phyloP scores from a whole-genome alignment of 768 basidiomycete genomes.

The Suillus fuscotomentosus region DNA sequence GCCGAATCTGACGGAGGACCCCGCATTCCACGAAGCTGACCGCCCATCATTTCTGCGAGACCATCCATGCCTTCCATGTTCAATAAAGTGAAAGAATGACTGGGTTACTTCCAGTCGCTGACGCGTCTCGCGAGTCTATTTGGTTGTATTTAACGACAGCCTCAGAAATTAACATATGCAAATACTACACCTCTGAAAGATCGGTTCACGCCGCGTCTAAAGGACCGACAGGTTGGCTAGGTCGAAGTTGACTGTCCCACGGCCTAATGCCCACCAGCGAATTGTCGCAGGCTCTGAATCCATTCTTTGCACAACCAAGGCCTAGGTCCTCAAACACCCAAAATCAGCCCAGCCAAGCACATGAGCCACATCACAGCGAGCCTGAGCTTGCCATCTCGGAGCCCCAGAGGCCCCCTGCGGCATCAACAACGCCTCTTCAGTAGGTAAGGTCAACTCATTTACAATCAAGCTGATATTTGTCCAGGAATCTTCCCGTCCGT shows the following conservation, averaged over 20 bases:
- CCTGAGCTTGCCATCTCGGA: constrained; percentile 60
- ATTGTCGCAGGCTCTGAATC: constrained; percentile 78
- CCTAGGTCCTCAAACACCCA: constrained; percentile 24
- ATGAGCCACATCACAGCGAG: constrained; percentile 61
- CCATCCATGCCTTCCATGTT: constrained; percentile 46
- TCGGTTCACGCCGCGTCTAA: neutral
- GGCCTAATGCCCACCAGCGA: constrained; percentile 63
- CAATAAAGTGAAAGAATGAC: neutral
- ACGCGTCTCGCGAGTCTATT: constrained; percentile 35
- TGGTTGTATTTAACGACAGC: constrained; percentile 22
- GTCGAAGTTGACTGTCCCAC: neutral
- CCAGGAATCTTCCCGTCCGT: constrained; percentile 14
- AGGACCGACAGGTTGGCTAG: neutral
- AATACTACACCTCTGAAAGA: constrained; percentile 17
- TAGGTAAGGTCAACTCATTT: constrained; percentile 24
- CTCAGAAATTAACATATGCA: constrained; percentile 29
- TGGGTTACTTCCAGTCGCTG: constrained; percentile 22
- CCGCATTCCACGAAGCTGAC: constrained; percentile 44
- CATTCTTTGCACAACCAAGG: constrained; percentile 50
- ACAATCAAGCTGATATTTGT: constrained; percentile 4
- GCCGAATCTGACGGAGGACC: constrained; percentile 44
- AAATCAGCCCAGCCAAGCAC: constrained; percentile 35
- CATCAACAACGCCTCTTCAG: constrained; percentile 37
- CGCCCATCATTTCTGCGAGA: constrained; percentile 49
- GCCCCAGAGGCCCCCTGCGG: constrained; percentile 22